Base-by-base conservation (phyloP, 805 yeast species). In the Candida dendrica region DNA sequence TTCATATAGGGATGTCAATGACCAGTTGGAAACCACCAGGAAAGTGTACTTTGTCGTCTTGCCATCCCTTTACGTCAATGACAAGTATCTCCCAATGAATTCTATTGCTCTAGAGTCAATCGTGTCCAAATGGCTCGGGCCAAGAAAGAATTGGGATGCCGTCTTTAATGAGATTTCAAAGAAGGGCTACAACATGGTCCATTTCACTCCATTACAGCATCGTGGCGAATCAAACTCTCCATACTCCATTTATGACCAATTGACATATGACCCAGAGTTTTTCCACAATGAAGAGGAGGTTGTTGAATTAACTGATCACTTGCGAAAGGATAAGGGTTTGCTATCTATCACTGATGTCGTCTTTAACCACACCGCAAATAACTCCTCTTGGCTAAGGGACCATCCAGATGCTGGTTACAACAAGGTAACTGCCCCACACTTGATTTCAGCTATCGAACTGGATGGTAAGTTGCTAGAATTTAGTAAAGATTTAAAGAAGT, bases 131-230 rank as follows among this genome's bases (percentile, higher is more conserved):
- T 88, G 96, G 91, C 76, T 90, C 65, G 96, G 97, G 2, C 72
- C 77, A 2, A 61, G 61, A 39, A 58, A 60, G 2, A 61, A 75
- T 13, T 91, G 98, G 98, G 76, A 77, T 43, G 58, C 63, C 1
- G 66, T 84, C 43, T 84, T 91, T 44, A 58, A 60, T 1, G 74
- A 74, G 37, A 74, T 91, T 36, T 64, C 81, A 14, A 58, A 64
- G 8, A 93, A 93, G 61, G 90, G 93, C 17, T 91, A 91, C 67
- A 93, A 93, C 61, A 87, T 91, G 96, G 69, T 93, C 36, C 98
- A 91, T 66, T 91, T 91, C 60, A 90, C 97, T 6, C 98, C 98
- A 0, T 69, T 91, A 51, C 96, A 91, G 63, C 66, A 80, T 48
- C 72, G 98, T 42, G 98, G 98, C 29, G 83, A 73, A 47, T 85